Base-by-base conservation (phyloP, 2,329 filamentous ascomycete genomes). In the Fusarium sp. region DNA sequence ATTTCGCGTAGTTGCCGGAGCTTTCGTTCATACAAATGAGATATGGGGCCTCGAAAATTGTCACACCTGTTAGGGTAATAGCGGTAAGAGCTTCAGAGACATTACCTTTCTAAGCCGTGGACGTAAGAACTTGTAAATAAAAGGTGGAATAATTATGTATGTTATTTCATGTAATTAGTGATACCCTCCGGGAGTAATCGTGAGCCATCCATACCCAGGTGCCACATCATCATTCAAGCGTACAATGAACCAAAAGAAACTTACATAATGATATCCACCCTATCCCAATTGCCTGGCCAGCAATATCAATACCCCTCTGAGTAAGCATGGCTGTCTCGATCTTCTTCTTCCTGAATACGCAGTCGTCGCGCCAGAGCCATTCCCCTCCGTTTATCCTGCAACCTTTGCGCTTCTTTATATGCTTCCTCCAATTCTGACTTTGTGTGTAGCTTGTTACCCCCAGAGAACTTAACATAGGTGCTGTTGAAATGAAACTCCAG, bases 281-380 rank as follows among this genome's bases (percentile, higher is more conserved):
- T 7, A 14, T 1, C 11, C n/a, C 9, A 3, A 9, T 7, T 6
- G 3, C 8, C 25, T 20, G 0, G 17, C 25, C 7, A 29, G 44
- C 17, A 18, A 12, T 3, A 10, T 7, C 2, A 3, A 5, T 50
- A 9, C 11, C 15, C 4, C 3, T 36, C 31, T 4, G 8, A 15
- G 13, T 8, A n/a, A 4, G 4, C 4, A 4, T 1, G 0, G 1
- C 5, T 3, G 0, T 38, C 18, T 12, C 22, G 33, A 8, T 17
- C 18, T 0, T 52, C 13, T 3, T 27, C 49, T 2, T 52, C 49
- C 1, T 17, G 33, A 8, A 52, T 27, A 6, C 22, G 31, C 31
- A 36, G 25, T 4, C 22, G 12, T 1, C 33, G 5, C 17, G 33
- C 22, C 9, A n/a, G 4, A 1, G 22, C 49, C 3, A 38, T n/a